Evolutionary conservation across 225 moss, liverwort and hornwort species (phyloP), one percentile per base, ranked within the genome.

Genomic region (Straminergon stramineum): DNA sequence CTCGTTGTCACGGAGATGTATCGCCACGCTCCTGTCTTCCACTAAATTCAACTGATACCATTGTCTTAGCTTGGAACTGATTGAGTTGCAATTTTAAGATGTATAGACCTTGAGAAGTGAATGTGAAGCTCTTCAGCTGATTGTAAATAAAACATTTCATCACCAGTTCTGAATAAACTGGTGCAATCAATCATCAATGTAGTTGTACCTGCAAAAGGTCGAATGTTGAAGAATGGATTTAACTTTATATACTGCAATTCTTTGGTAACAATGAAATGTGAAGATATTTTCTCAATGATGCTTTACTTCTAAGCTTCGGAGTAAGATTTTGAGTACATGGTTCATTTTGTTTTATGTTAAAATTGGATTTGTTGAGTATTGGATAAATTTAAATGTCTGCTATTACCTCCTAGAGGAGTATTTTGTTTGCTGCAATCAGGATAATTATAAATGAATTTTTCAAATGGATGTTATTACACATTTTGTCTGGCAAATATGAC

Each of bases 21-120:
- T 28, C 79, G 87, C 39, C 93, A 93, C 22, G 90, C 86, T 7
- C 91, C 93, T 3, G 88, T 93, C n/a, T 93, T 91, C 45, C 93
- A 93, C 41, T 93, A 22, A 84, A 12, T 65, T 4, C 41, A 13
- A 81, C 20, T 28, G 30, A 30, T 20, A 19, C 8, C 19, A 41
- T 30, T 79, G 27, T 8, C 61, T 41, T 19, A 8, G 61, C 43
- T 30, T 43, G 28, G 19, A 41, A 30, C 12, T 18, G 28, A 39
- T 28, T 17, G 5, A 60, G 13, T 12, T 60, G 28, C 13, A 39
- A 39, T 27, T 58, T 56, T 37, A 0, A 16, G 16, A 57, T 57
- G 26, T 24, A 10, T 2, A 79, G 17, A 56, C 10, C 6, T 78
- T 37, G 37, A 56, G 26, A n/a, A 16, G 6, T 16, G n/a, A 37